Percentiles rank a stretch among this genome's conserved stretches.
Conservation (phyloP, 352 stramenopile species). For the Poterioochromonas sp. region DNA sequence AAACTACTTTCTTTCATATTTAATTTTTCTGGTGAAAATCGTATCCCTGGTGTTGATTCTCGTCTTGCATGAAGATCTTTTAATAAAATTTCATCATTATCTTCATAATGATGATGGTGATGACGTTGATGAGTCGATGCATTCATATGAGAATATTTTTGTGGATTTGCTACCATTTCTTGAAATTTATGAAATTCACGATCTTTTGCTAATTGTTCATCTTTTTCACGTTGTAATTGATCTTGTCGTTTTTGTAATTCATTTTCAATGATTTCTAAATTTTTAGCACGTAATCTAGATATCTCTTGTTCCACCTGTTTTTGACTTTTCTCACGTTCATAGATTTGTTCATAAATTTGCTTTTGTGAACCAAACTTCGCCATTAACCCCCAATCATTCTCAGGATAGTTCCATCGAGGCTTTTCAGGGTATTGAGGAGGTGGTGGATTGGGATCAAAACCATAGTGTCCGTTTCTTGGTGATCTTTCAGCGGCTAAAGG, state of each 20-base stretch:
- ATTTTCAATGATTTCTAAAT: not conserved
- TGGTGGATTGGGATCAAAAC: not conserved
- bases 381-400: constrained; percentile 25
- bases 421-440: not conserved
- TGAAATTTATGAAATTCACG: not conserved
- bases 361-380: constrained; percentile 8
- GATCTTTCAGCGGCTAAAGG: constrained; percentile 1
- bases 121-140: not conserved
- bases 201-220: not conserved
- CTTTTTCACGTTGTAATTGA: not conserved
- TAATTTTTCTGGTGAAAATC: not conserved
- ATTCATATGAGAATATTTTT: not conserved
- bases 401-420: constrained; percentile 9
- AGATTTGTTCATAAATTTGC: not conserved
- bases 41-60: not conserved
- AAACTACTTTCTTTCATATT: not conserved
- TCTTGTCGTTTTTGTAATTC: not conserved
- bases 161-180: not conserved
- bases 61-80: not conserved
- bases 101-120: not conserved
- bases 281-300: not conserved
- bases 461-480: not conserved
- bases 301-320: not conserved
- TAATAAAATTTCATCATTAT: not conserved
- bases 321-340: not conserved